phyloP scores from a whole-genome alignment of 129 eudicot genomes.

The Centaurea solstitialis region DNA sequence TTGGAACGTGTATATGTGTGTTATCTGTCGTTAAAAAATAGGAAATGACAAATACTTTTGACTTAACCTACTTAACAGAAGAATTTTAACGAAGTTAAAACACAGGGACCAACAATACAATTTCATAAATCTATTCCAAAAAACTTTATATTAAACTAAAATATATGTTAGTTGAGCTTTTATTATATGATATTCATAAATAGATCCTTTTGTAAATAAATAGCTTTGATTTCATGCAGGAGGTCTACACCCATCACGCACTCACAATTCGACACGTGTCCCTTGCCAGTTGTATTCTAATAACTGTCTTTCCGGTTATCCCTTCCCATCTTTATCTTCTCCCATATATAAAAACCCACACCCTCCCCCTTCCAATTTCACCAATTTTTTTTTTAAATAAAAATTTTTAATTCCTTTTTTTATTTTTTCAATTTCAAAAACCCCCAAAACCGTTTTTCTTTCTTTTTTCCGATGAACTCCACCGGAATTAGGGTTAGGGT shows the following conservation, averaged over 20 bases:
- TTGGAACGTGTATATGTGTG: no score
- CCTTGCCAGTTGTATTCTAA: constrained; percentile 62
- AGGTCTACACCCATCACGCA: constrained; percentile 37
- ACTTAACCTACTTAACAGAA: no score
- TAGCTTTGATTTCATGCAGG: constrained; percentile 28
- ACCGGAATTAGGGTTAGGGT: background rate
- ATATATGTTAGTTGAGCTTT: background rate
- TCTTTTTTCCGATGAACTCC: background rate
- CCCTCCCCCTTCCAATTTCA: background rate
- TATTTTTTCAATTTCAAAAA: background rate
- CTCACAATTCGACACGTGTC: constrained; percentile 56
- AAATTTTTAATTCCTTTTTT: background rate
- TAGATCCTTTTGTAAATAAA: background rate
- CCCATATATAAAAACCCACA: constrained; percentile 30
- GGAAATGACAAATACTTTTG: no score
- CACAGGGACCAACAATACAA: no score
- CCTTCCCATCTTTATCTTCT: constrained; percentile 37
- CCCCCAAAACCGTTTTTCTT: background rate
- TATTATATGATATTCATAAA: background rate
- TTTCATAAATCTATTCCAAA: background rate
- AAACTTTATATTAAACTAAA: background rate
- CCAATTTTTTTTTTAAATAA: background rate
- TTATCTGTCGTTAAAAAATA: no score
- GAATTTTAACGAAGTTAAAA: no score
- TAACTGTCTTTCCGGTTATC: constrained; percentile 65